These are phyloP conservation scores for Pyrus betulifolia DNA, from an alignment of 306 rosid genomes.

Conservation along the genomic window DNA sequence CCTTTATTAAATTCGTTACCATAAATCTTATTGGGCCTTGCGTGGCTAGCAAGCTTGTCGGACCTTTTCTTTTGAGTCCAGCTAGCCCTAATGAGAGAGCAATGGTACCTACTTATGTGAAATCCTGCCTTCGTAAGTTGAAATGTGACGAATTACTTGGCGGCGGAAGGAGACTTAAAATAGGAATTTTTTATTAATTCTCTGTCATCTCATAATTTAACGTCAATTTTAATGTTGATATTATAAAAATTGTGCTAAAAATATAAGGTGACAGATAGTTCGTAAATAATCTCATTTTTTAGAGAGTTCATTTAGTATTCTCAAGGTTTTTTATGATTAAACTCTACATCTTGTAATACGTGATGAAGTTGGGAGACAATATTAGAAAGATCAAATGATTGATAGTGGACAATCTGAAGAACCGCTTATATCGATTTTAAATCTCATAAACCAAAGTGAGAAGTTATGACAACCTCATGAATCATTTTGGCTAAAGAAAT, in stretches of 20 bases:
- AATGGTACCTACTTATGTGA: background rate
- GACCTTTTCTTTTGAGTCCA: background rate
- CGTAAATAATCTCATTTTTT: fast-evolving
- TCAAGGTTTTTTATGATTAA: no score
- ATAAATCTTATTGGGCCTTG: background rate
- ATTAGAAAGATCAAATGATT: no score
- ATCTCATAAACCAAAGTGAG: no score
- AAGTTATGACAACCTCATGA: no score
- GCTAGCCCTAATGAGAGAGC: background rate
- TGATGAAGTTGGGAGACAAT: no score
- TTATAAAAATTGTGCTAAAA: no score
- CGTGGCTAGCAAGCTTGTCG: background rate
- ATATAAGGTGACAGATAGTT: fast-evolving
- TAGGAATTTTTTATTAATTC: no score
- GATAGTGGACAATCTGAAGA: fast-evolving
- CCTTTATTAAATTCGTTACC: background rate
- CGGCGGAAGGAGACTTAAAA: background rate
- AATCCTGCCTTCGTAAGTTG: background rate
- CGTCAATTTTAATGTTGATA: fast-evolving
- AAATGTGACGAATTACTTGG: background rate
- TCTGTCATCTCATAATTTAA: fast-evolving
- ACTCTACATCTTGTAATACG: no score
- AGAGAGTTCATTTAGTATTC: no score
- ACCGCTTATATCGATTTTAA: no score
- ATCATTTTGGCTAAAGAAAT: no score